Conservation (phyloP, 129 eudicot species). For the Tanacetum coccineum region DNA sequence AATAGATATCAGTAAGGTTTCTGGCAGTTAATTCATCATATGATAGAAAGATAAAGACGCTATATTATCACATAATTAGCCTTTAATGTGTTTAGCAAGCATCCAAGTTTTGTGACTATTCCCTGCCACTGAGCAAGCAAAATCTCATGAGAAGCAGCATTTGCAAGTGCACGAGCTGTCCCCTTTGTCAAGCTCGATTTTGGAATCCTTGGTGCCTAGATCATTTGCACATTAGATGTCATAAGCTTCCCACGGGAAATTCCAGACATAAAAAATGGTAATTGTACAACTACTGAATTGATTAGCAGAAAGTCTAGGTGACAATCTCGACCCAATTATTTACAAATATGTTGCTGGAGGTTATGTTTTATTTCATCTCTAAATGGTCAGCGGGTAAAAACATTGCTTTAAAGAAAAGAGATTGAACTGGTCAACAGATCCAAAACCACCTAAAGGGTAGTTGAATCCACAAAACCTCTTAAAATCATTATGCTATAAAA, state of each 20-base stretch:
- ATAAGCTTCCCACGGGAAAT: not conserved
- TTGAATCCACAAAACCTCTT: no score
- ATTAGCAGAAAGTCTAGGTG: not conserved
- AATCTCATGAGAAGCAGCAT: slow-evolving; percentile 79
- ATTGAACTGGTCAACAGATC: no score
- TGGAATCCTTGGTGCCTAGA: slow-evolving; percentile 93
- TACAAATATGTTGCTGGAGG: not conserved
- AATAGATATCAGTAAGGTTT: not conserved
- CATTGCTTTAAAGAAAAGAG: no score
- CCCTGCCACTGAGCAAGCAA: slow-evolving; percentile 96
- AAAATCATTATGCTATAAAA: no score
- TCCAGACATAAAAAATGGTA: not conserved
- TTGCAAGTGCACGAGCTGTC: slow-evolving; percentile 64
- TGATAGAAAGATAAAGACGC: not conserved
- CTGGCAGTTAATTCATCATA: not conserved
- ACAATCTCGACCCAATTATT: not conserved
- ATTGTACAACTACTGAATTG: not conserved
- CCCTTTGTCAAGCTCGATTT: slow-evolving; percentile 66
- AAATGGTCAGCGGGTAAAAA: no score
- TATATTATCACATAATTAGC: slow-evolving; percentile 51
- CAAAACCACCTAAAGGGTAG: no score
- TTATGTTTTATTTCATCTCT: not conserved
- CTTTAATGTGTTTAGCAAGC: slow-evolving; percentile 65
- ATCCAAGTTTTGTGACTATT: slow-evolving; percentile 68
- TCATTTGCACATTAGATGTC: slow-evolving; percentile 8